Base-by-base conservation (phyloP, 352 stramenopile genomes). In the Pilasporangium apinafurcum region DNA sequence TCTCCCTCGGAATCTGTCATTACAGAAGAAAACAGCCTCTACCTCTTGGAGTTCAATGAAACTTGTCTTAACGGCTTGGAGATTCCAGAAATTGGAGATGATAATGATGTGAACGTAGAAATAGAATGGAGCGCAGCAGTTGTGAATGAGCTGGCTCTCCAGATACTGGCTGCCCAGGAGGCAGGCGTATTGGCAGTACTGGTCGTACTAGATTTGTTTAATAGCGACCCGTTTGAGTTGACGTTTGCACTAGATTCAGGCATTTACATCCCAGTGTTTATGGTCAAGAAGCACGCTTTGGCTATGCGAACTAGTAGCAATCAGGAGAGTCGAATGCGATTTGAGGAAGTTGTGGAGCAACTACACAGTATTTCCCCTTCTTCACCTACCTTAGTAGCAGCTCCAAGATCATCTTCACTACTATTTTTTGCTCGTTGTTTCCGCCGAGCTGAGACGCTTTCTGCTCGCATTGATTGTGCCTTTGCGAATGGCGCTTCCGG, bases 181-280 rank as follows among this genome's bases (percentile, higher is more conserved):
- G 44, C 64, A 1, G 73, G 77, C 1, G 77, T 62, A 7, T 33
- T 89, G 0, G 62, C 55, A 26, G 71, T 84, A 31, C 59, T 89
- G 8, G 42, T 86, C 4, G 67, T 84, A 12, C 54, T 89, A 5
- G 71, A 86, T 35, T 39, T 89, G 3, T 62, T 78, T n/a, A 59
- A 73, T 20, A 62, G 66, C 1, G 67, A 79, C 13, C 50, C 77
- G 14, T 89, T 89, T 14, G 57, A 68, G 25, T 51, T 89, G 22
- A 44, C 71, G 8, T 64, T 86, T 16, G 29, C 48, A 1, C 31
- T 60, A 1, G 74, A 83, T 24, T 62, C 69, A 0, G 77, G 77
- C 0, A 55, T 89, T 6, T 89, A 84, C 47, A 68, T 89, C 28
- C 77, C 77, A 1, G 71, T 89, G n/a, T 46, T 89, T 18, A 85